phyloP scores from a whole-genome alignment of 352 stramenopile species.

The Phytophthora hybrid region DNA sequence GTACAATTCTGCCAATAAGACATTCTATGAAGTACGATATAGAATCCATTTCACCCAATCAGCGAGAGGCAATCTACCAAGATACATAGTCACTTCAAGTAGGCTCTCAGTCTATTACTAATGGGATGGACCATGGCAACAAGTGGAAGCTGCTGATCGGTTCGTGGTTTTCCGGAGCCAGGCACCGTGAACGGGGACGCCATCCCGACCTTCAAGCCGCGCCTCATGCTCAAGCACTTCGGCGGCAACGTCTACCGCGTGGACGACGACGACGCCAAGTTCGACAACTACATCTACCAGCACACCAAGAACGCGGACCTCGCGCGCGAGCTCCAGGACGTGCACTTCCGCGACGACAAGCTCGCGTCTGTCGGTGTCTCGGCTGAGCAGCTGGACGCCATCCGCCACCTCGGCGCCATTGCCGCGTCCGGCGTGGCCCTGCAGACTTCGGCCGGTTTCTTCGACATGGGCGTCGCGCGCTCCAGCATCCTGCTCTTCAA shows the following conservation, averaged over 20 bases:
- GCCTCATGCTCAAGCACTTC: constrained; percentile 89
- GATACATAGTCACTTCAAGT: too few species aligned
- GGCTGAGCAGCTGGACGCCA: constrained; percentile 58
- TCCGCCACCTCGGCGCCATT: constrained; percentile 67
- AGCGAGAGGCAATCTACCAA: too few species aligned
- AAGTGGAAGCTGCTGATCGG: too few species aligned
- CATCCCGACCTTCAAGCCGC: constrained; percentile 79
- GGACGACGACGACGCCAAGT: constrained; percentile 71
- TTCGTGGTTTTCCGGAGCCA: too few species aligned
- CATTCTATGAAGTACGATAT: too few species aligned
- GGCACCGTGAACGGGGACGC: too few species aligned
- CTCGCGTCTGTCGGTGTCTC: constrained; percentile 53
- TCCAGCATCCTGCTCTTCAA: constrained; percentile 81
- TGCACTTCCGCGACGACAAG: constrained; percentile 75
- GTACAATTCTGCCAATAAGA: too few species aligned
- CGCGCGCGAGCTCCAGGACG: constrained; percentile 50
- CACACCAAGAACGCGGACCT: constrained; percentile 74
- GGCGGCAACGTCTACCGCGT: constrained; percentile 86
- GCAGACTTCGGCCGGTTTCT: constrained; percentile 77
- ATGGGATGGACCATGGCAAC: too few species aligned
- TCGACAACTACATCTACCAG: constrained; percentile 69
- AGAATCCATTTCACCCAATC: too few species aligned
- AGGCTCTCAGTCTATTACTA: too few species aligned
- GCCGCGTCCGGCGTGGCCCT: constrained; percentile 76
- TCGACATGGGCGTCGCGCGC: constrained; percentile 77